phyloP scores from a whole-genome alignment of 106 monocot genomes.

The Platanthera zijinensis region DNA sequence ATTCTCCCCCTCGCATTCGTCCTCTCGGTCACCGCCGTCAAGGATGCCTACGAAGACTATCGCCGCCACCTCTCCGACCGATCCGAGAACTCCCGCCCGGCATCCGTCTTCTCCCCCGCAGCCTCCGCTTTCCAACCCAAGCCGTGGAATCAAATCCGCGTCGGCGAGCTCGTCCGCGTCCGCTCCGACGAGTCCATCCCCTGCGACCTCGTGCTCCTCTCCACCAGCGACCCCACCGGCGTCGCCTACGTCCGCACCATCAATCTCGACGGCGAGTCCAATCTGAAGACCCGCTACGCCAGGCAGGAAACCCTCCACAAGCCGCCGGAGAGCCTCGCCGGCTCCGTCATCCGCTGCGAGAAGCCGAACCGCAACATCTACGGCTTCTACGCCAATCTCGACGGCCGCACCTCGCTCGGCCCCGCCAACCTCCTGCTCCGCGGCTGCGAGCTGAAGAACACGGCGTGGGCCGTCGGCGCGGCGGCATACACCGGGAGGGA shows the following conservation, averaged over 20 bases:
- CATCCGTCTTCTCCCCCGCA: constrained; percentile 17
- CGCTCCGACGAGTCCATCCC: constrained; percentile 56
- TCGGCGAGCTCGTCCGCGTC: constrained; percentile 64
- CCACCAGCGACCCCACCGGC: constrained; percentile 87
- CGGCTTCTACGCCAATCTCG: constrained; percentile 46
- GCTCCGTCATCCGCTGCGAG: constrained; percentile 40
- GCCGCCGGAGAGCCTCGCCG: constrained; percentile 12
- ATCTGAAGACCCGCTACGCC: constrained; percentile 90
- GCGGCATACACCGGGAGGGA: constrained; percentile 52
- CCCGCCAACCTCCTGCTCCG: constrained; percentile 45
- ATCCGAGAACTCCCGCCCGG: constrained; percentile 59
- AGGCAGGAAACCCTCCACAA: constrained; percentile 34
- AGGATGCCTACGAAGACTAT: constrained; percentile 91
- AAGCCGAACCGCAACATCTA: constrained; percentile 62
- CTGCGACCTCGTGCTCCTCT: constrained; percentile 80
- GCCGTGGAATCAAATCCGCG: constrained; percentile 62
- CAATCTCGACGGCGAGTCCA: constrained; percentile 94
- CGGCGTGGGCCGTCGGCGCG: constrained; percentile 44
- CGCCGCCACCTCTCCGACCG: constrained; percentile 85
- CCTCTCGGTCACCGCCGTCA: constrained; percentile 70
- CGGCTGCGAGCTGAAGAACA: constrained; percentile 66
- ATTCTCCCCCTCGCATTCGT: constrained; percentile 78
- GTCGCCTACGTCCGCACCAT: constrained; percentile 88
- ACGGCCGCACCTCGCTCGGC: constrained; percentile 35
- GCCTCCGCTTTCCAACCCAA: constrained; percentile 35